Evolutionary conservation across 2,329 filamentous ascomycete species (phyloP).

Genomic region (Epichloe hybrida): DNA sequence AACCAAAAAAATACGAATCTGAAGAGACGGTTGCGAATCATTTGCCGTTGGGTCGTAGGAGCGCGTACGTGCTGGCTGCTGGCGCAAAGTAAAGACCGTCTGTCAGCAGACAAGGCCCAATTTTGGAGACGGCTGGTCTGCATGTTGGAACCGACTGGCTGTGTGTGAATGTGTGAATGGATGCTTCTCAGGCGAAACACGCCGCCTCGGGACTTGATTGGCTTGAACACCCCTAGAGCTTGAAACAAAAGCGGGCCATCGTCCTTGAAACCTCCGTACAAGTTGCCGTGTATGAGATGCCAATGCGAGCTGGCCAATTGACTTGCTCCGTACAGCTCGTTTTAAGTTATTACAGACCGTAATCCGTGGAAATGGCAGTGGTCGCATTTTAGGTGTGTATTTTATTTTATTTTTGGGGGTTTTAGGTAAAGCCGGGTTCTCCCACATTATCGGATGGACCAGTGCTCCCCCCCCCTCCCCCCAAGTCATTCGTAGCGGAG

Average conservation of each 20-base stretch:
- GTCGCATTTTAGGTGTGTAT: not conserved
- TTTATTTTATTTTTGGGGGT: no score
- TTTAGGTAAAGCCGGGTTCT: no score
- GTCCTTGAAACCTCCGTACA: not conserved
- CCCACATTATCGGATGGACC: no score
- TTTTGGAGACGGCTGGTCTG: no score
- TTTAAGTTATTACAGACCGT: no score
- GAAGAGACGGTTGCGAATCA: not conserved
- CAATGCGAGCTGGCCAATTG: not conserved
- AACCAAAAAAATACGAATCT: not conserved
- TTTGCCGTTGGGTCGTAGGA: not conserved
- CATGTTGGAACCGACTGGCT: not conserved
- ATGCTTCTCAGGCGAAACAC: not conserved
- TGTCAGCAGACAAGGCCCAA: no score
- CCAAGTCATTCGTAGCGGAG: no score
- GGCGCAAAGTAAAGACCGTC: no score
- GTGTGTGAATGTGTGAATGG: not conserved
- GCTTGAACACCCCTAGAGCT: not conserved
- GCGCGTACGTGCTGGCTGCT: no score
- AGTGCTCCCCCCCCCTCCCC: no score
- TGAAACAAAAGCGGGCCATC: conserved; percentile 1
- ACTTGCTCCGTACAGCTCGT: no score
- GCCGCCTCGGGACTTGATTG: not conserved
- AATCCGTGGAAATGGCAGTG: not conserved
- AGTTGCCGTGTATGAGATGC: not conserved